Percentiles rank a stretch among this genome's conserved stretches.
Evolutionary conservation across 2,329 filamentous ascomycete species (phyloP).

Genomic region (Talaromyces sp.): DNA sequence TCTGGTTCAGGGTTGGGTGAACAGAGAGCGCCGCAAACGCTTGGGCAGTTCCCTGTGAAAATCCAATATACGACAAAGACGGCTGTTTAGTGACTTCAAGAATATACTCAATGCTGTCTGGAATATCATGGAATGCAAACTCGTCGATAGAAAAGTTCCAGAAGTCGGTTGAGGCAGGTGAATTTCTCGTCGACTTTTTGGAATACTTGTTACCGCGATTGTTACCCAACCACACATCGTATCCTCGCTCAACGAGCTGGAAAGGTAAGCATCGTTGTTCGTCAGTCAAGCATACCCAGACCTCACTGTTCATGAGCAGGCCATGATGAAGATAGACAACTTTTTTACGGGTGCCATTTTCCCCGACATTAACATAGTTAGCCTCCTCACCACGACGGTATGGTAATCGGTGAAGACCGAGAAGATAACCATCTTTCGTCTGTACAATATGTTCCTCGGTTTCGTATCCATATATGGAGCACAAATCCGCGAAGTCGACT

Average conservation of each 20-base stretch:
- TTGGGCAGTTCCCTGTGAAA: slow-evolving; percentile 95
- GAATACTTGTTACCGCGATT: slow-evolving; percentile 99
- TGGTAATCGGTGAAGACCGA: slow-evolving; percentile 83
- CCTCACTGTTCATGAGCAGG: slow-evolving; percentile 96
- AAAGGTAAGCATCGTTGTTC: slow-evolving; percentile 84
- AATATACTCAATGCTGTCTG: slow-evolving; percentile 89
- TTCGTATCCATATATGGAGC: slow-evolving; percentile 83
- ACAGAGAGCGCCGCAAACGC: slow-evolving; percentile 92
- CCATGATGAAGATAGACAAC: slow-evolving; percentile 95
- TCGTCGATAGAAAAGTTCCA: slow-evolving; percentile 99
- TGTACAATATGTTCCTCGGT: slow-evolving; percentile 96
- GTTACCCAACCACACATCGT: slow-evolving; percentile 97
- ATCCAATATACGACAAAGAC: slow-evolving; percentile 92
- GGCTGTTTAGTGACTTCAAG: slow-evolving; percentile 76
- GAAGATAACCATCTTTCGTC: slow-evolving; percentile 87
- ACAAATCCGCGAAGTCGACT: slow-evolving; percentile 91
- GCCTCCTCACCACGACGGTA: slow-evolving; percentile 79
- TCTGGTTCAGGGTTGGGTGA: slow-evolving; percentile 84
- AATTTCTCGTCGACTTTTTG: slow-evolving; percentile 78
- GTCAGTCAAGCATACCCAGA: slow-evolving; percentile 93
- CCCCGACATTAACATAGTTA: slow-evolving; percentile 67
- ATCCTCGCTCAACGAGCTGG: slow-evolving; percentile 81
- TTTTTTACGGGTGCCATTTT: slow-evolving; percentile 68
- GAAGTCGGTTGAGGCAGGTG: slow-evolving; percentile 73
- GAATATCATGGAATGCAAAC: slow-evolving; percentile 96